Evolutionary conservation across 805 yeast genomes (phyloP).

Genomic region (Hyphopichia homilentoma): DNA sequence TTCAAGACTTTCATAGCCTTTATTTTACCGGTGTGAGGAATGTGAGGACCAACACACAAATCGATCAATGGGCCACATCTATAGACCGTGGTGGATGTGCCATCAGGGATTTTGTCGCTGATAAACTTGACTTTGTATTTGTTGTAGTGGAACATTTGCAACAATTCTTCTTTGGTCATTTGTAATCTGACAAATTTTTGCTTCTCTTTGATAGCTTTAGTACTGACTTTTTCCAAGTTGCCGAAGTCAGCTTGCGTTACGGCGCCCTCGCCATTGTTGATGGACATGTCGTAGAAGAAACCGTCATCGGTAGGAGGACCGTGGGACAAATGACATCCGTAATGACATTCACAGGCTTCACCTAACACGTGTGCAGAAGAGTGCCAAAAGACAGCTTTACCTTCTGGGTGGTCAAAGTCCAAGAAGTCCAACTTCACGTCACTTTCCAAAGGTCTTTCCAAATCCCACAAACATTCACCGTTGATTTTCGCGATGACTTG

Average conservation of each 20-base stretch:
- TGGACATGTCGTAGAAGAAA: conserved; percentile 93
- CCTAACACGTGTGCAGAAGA: conserved; percentile 98
- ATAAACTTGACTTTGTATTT: conserved; percentile 91
- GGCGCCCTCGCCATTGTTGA: conserved; percentile 62
- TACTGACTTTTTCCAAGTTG: conserved; percentile 79
- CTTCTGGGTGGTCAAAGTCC: conserved; percentile 92
- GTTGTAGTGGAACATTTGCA: conserved; percentile 92
- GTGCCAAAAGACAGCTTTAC: conserved; percentile 97
- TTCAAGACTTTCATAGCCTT: conserved; percentile 92
- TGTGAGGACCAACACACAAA: conserved; percentile 96
- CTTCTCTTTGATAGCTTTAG: conserved; percentile 89
- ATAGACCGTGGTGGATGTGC: conserved; percentile 93
- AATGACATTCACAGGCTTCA: conserved; percentile 95
- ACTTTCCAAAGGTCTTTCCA: conserved; percentile 86
- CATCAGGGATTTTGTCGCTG: conserved; percentile 87
- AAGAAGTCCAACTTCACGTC: conserved; percentile 70
- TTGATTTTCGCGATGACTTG: conserved; percentile 89
- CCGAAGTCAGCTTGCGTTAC: conserved; percentile 83
- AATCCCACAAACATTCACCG: conserved; percentile 84
- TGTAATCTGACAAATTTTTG: conserved; percentile 93
- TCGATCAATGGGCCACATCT: conserved; percentile 97
- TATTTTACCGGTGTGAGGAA: conserved; percentile 95
- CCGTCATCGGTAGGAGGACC: conserved; percentile 99
- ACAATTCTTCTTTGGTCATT: conserved; percentile 84
- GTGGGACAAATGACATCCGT: conserved; percentile 80